Evolutionary conservation across 768 basidiomycete genomes (phyloP).

Genomic region (Termitomyces sp.): DNA sequence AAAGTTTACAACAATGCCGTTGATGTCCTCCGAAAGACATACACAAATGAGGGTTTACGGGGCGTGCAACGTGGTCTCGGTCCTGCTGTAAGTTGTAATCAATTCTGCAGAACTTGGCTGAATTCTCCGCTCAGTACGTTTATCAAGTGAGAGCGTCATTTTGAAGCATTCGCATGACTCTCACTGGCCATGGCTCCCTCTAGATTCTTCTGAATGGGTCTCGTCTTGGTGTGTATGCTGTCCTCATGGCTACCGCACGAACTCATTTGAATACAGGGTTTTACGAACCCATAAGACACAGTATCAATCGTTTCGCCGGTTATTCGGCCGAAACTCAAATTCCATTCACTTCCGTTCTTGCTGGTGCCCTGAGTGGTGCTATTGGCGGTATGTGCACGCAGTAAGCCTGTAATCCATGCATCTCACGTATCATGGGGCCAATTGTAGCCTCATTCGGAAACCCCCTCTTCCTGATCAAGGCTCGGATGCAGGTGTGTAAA

Average conservation of each 20-base stretch:
- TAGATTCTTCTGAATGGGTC: slow-evolving; percentile 92
- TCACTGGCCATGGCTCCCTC: slow-evolving; percentile 4
- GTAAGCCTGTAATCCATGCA: neutral
- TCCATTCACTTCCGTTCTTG: slow-evolving; percentile 70
- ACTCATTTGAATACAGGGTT: slow-evolving; percentile 54
- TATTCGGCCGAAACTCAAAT: slow-evolving; percentile 57
- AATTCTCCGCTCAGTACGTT: slow-evolving; percentile 57
- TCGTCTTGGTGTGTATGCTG: slow-evolving; percentile 55
- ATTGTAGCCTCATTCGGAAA: slow-evolving; percentile 69
- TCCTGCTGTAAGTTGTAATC: slow-evolving; percentile 64
- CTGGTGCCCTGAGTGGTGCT: slow-evolving; percentile 87
- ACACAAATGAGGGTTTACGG: slow-evolving; percentile 80
- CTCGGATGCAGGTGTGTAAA: slow-evolving; percentile 83
- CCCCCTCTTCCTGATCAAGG: slow-evolving; percentile 93
- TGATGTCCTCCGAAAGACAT: slow-evolving; percentile 85
- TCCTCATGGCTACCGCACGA: neutral
- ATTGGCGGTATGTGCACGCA: slow-evolving; percentile 65
- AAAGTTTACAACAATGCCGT: slow-evolving; percentile 87
- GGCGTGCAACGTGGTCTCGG: slow-evolving; percentile 92
- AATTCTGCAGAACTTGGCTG: neutral
- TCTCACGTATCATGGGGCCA: slow-evolving; percentile 2
- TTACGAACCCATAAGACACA: slow-evolving; percentile 85
- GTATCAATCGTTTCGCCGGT: slow-evolving; percentile 66
- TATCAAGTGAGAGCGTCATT: slow-evolving; percentile 65
- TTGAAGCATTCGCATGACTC: slow-evolving; percentile 4